Evolutionary conservation across 2,329 filamentous ascomycete species (phyloP), one percentile per base, ranked within the genome.

Genomic region (Aspergillus novofumigatus): DNA sequence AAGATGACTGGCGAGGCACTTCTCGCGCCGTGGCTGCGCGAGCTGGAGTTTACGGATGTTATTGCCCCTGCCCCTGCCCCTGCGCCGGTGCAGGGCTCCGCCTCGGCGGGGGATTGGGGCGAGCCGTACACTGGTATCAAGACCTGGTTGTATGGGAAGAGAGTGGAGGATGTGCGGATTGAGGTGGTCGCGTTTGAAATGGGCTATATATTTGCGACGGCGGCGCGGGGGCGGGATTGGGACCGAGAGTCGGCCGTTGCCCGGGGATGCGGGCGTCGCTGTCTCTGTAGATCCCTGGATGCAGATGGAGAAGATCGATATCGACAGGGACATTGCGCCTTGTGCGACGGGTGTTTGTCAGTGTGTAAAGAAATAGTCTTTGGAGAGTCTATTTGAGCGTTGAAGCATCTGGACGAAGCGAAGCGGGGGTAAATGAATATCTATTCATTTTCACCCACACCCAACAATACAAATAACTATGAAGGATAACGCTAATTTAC

Each of bases 1-100:
- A 88, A 87, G 73, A 82, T 88, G 66, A 83, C 83, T 4, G 85
- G 85, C 6, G 85, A 87, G 66, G 85, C 83, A 0, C 71, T 88
- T 20, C 73, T 87, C 7, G 85, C 85, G 1, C 75, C 77, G 2
- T 87, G 85, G 85, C 73, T 87, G 35, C 77, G 78, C 55, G 76
- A 84, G 47, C 69, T 87, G 23, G 85, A 87, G 58, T 88, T 88
- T 63, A 76, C 77, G 57, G 77, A 83, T 55, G 85, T 87, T 0
- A 72, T 78, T 51, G 79, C 80, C 2, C 83, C 83, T 8, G 65
- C 62, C 2, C 61, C 65, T 8, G 65, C 62, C 1, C 61, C 65
- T 1, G 59, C 11, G 47, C 52, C 23, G 38, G 54, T 25, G 45
- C 58, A 57, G 25, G 23, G 53, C 23, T 63, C 61, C 2, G 53